phyloP scores from a whole-genome alignment of 148 eudicot genomes.

The Cornus kousa region DNA sequence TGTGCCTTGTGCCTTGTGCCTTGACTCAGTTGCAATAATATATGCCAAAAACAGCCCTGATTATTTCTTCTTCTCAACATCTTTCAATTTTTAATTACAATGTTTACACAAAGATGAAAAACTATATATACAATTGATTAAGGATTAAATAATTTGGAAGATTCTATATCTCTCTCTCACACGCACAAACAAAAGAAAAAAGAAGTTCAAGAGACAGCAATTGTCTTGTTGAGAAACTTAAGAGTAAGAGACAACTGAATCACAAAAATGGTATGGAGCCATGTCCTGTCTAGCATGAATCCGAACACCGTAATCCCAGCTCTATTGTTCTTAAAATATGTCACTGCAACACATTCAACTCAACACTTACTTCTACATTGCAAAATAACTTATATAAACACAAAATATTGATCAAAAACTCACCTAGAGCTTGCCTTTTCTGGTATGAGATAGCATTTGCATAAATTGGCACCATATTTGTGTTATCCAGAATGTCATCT shows the following conservation, averaged over 20 bases:
- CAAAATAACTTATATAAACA: not conserved
- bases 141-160: too few relatives aligned
- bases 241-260: constrained; percentile 70
- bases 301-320: constrained; percentile 89
- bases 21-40: too few relatives aligned
- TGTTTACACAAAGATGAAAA: too few relatives aligned
- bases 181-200: constrained; percentile 8
- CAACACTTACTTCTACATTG: not conserved
- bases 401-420: not conserved
- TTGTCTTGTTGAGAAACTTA: constrained; percentile 87
- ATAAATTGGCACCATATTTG: constrained; percentile 61
- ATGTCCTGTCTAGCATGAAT: constrained; percentile 79
- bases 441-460: constrained; percentile 73
- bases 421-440: constrained; percentile 84
- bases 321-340: constrained; percentile 74
- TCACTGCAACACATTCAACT: constrained; percentile 51
- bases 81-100: too few relatives aligned
- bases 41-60: too few relatives aligned
- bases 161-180: not conserved
- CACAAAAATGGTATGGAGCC: constrained; percentile 67
- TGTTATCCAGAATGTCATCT: constrained; percentile 75
- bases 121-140: too few relatives aligned
- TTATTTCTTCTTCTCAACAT: too few relatives aligned
- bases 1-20: too few relatives aligned
- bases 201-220: constrained; percentile 56